A percentile compares a stretch with the other conserved stretches of the same genome.
Conservation (phyloP, 805 yeast genomes). For the Sporopachydermia lactativora region DNA sequence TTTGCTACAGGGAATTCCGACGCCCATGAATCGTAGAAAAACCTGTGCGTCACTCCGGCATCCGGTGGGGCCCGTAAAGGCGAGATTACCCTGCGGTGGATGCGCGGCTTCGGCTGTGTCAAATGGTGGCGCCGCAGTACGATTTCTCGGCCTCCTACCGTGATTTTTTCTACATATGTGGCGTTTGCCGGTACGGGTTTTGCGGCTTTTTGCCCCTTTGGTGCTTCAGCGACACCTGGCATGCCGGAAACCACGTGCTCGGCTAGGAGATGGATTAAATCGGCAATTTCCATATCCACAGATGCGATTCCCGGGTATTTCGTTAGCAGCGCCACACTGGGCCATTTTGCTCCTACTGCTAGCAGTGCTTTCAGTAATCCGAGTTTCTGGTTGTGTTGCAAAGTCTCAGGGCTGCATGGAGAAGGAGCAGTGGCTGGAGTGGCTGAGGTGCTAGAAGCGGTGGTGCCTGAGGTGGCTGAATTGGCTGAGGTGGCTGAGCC, state of each 20-base stretch:
- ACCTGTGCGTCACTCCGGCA: constrained; percentile 8
- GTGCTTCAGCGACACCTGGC: constrained; percentile 11
- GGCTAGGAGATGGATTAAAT: constrained; percentile 34
- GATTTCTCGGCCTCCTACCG: constrained; percentile 18
- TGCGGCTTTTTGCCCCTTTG: constrained; percentile 4
- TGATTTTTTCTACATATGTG: constrained; percentile 3
- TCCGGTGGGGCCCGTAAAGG: constrained; percentile 3
- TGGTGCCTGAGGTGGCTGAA: constrained; percentile 6
- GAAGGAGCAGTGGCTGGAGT: constrained; percentile 5
- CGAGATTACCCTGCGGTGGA: constrained; percentile 1
- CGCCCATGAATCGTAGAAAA: constrained; percentile 40
- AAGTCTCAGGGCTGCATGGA: constrained; percentile 14
- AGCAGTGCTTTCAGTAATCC: constrained; percentile 39
- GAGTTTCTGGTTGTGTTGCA: constrained; percentile 23
- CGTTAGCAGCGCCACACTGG: constrained; percentile 42
- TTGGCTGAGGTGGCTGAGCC: constrained; percentile 8
- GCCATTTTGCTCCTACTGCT: constrained; percentile 45
- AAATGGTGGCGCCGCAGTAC: constrained; percentile 9
- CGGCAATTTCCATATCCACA: constrained; percentile 34
- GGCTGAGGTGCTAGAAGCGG: constrained; percentile 5
- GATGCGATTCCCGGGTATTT: constrained; percentile 48
- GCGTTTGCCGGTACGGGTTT: background rate
- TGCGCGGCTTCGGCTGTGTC: background rate
- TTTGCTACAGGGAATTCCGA: constrained; percentile 23
- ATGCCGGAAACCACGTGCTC: constrained; percentile 37